A percentile compares a stretch with the other conserved stretches of the same genome.
Evolutionary conservation across 1,284 basidiomycete species (phyloP).

Genomic region (Gomphus bonarii): DNA sequence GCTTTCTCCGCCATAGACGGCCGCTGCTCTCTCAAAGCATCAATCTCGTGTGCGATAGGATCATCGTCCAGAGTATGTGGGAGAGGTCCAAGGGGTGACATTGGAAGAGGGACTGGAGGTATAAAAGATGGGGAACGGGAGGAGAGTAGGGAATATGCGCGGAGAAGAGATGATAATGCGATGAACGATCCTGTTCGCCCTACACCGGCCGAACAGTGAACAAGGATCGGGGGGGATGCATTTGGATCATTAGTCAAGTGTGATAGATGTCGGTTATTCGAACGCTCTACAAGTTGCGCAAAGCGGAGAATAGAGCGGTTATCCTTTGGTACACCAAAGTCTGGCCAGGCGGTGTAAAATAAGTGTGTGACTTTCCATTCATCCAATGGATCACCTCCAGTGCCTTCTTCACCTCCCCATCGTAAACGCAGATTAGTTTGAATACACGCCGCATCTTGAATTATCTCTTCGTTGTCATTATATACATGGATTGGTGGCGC

Average conservation of each 20-base stretch:
- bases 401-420: neutral
- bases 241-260: conserved; percentile 20
- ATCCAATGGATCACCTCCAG: neutral
- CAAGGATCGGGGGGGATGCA: conserved; percentile 64
- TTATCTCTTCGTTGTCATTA: conserved; percentile 31
- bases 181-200: conserved; percentile 88
- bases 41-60: conserved; percentile 61
- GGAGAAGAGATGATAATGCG: conserved; percentile 63
- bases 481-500: conserved; percentile 43
- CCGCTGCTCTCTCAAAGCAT: conserved; percentile 69
- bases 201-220: conserved; percentile 83
- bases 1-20: conserved; percentile 71
- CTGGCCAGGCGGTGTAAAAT: conserved; percentile 72
- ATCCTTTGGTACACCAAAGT: conserved; percentile 67
- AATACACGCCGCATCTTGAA: conserved; percentile 50
- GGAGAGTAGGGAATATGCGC: conserved; percentile 40
- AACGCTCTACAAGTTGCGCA: conserved; percentile 44
- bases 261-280: conserved; percentile 36
- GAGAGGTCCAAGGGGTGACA: conserved; percentile 47
- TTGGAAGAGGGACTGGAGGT: conserved; percentile 19
- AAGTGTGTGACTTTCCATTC: conserved; percentile 44
- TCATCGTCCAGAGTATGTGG: conserved; percentile 42
- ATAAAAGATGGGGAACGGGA: conserved; percentile 19
- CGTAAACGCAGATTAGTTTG: conserved; percentile 17
- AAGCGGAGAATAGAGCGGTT: conserved; percentile 50